Base-by-base conservation (phyloP, 1,139 yeast species). In the Protomyces inundatus region DNA sequence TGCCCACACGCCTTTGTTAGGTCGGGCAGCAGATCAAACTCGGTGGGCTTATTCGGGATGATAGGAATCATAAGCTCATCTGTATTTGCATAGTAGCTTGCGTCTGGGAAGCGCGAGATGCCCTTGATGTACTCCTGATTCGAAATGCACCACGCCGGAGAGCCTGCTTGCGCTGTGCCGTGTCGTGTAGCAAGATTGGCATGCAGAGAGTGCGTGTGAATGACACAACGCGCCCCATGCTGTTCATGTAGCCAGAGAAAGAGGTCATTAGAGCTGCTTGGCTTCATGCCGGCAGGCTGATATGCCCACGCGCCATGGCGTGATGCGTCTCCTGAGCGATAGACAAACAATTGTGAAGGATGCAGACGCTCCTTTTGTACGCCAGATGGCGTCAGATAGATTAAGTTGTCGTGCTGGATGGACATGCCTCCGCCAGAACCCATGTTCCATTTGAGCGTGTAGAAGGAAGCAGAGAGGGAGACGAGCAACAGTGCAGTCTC, bases 371-470 rank as follows among this genome's bases (percentile, higher is more conserved):
- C 98, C 76, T 91, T 91, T 73, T 91, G 97, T 6, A 91, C 96
- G 1, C 98, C 98, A 6, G 96, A 88, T 1, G 98, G 98, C 0
- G 97, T 96, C 55, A 91, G 81, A 73, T 82, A 91, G 23, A 89
- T 84, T 50, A 78, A 72, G 65, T 84, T 80, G 3, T 75, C 72
- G 10, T n/a, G 50, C 67, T 87, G 79, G 62, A 91, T 87, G 46
- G 96, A 87, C 71, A 91, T 86, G 2, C 97, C 97, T 34, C 98
- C 98, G 1, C 97, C 97, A 0, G 98, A 91, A 3, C 97, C 98
- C 0, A 96, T 87, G 68, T 90, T 95, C 97, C 97, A 90, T 65
- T 88, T 87, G 72, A 87, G 86, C 71, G 83, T 81, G 73, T 88
- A 91, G 73, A 91, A 89, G 36, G 83, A 77, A 60, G 83, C 79